These are phyloP conservation scores for Chlorella sorokiniana DNA, from an alignment of 139 green algal genomes.

Conservation along the genomic window DNA sequence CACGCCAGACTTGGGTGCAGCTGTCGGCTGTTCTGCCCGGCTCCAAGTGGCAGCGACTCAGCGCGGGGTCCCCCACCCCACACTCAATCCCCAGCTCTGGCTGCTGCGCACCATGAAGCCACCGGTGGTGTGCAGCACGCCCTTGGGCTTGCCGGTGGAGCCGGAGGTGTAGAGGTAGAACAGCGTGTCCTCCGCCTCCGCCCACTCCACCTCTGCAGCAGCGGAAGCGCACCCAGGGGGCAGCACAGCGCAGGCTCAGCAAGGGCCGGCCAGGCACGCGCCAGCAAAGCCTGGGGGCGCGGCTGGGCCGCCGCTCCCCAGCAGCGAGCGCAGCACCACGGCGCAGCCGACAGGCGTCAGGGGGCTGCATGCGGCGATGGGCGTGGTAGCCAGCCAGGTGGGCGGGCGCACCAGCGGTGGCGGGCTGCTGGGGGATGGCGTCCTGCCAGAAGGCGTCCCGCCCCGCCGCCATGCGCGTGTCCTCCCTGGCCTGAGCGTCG, in stretches of 20 bases:
- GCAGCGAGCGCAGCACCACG: no score
- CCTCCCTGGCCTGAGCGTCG: conserved; percentile 50
- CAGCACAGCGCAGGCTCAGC: neutral
- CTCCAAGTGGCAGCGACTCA: no score
- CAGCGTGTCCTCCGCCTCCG: conserved; percentile 80
- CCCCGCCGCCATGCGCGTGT: conserved; percentile 53
- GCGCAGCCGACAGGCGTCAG: no score
- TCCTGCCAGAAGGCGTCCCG: conserved; percentile 89
- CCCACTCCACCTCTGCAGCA: conserved; percentile 74
- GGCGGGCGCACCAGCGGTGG: conserved; percentile 26
- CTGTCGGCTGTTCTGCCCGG: no score
- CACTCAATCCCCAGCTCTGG: neutral
- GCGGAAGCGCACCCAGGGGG: conserved; percentile 53
- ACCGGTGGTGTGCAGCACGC: conserved; percentile 88
- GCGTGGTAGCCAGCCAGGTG: neutral
- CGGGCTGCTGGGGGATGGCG: conserved; percentile 57
- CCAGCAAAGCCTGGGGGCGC: neutral
- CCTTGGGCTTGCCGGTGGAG: conserved; percentile 96
- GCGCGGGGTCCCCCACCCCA: no score
- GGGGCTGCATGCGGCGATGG: no score
- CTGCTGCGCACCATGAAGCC: conserved; percentile 21
- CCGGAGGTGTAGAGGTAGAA: conserved; percentile 91
- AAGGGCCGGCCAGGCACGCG: neutral
- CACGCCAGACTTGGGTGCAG: no score
- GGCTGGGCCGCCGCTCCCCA: no score